Base-by-base conservation (phyloP, 2,329 filamentous ascomycete species). In the Pseudocercospora eumusae region DNA sequence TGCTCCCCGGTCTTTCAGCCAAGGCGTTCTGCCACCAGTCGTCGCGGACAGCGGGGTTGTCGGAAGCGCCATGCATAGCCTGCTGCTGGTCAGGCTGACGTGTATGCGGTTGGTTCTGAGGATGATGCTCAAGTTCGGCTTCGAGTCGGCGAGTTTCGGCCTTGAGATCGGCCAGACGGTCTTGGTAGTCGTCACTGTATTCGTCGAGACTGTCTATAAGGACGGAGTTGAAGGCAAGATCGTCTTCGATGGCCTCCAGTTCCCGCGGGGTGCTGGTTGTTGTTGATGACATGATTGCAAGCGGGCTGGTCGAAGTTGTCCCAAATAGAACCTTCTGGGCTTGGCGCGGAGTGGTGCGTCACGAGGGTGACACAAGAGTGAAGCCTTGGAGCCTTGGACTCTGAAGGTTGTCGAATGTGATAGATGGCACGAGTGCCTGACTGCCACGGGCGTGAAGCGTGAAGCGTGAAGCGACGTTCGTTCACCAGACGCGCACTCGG, bases 201-300 rank as follows among this genome's bases (percentile, higher is more conserved):
- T 56, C 36, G 31, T 75, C 74, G n/a, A 77, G 69, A 6, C 64
- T 72, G 7, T 68, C 63, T 5, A 75, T 68, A 2, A 75, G 62
- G 7, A 74, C 68, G 31, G 67, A 60, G 13, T 69, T 67, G 61
- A 75, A 75, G 5, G 66, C 56, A 25, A 77, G 63, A 27, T 77
- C 74, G n/a, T 76, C 73, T 33, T 70, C 68, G 50, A 75, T 62
- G 27, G 70, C 70, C n/a, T 71, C 61, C 13, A 57, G 54, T 15
- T 40, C 7, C 5, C 36, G 57, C 28, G 50, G 42, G 27, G 60
- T 61, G 15, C 65, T 56, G 15, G 18, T n/a, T 8, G 49, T 23
- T 25, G 40, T 20, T n/a, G 56, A 47, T 21, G 44, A 11, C 56
- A 59, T 62, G 47, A 4, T 33, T 47, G 36, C 13, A 28, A 50